Evolutionary conservation across 257 asterid genomes (phyloP).

Genomic region (Solanum peruvianum): DNA sequence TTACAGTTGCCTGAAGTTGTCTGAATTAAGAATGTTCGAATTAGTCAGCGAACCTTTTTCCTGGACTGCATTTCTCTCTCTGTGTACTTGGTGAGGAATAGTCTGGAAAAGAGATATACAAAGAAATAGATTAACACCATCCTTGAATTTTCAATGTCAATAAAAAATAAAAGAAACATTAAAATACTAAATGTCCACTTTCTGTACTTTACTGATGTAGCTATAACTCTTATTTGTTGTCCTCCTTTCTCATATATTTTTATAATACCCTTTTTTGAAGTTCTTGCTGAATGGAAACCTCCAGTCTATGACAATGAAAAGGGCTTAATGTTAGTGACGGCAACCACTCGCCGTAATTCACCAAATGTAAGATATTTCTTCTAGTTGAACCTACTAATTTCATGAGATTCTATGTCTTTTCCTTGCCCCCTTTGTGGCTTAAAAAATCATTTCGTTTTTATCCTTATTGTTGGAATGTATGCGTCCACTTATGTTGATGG

Average conservation of each 20-base stretch:
- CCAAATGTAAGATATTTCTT: constrained; percentile 60
- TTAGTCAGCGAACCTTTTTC: neutral
- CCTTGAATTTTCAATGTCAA: neutral
- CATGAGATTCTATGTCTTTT: neutral
- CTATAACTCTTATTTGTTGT: neutral
- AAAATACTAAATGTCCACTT: neutral
- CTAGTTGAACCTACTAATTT: neutral
- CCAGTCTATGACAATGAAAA: constrained; percentile 74
- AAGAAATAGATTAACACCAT: neutral
- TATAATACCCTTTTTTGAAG: constrained; percentile 20
- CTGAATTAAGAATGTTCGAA: neutral
- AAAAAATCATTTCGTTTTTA: neutral
- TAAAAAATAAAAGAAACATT: neutral
- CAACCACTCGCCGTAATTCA: constrained; percentile 92
- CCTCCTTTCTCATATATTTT: neutral
- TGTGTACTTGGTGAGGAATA: neutral
- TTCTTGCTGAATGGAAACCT: constrained; percentile 96
- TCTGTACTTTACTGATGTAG: neutral
- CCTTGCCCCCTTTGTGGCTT: neutral
- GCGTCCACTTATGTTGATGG: too few relatives aligned
- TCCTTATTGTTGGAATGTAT: too few relatives aligned
- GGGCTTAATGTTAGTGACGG: constrained; percentile 78
- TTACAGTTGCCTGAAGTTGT: neutral
- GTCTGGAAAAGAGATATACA: neutral
- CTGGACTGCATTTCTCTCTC: neutral